A percentile compares a stretch with the other conserved stretches of the same genome.
Conservation (phyloP, 2,329 filamentous ascomycete genomes). For the Pseudogymnoascus sp. region DNA sequence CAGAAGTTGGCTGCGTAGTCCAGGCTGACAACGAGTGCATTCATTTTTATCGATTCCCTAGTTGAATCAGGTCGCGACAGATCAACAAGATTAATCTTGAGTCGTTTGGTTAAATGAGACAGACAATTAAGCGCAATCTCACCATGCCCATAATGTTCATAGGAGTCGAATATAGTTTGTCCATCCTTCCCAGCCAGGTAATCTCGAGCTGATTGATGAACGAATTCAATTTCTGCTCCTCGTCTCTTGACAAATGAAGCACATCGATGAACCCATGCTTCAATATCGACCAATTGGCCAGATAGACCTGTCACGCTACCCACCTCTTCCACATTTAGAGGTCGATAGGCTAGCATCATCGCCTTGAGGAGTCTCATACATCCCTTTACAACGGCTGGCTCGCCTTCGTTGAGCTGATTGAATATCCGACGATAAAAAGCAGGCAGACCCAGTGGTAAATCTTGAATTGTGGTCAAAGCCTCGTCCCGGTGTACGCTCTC, state of each 20-base stretch:
- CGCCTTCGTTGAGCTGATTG: conserved; percentile 17
- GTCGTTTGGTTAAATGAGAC: conserved; percentile 19
- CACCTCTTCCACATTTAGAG: conserved; percentile 22
- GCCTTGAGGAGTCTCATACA: conserved; percentile 22
- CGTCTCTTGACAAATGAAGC: conserved; percentile 24
- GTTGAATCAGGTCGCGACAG: conserved; percentile 21
- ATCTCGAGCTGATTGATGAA: conserved; percentile 27
- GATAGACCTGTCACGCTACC: conserved; percentile 19
- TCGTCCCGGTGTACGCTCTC: conserved; percentile 13
- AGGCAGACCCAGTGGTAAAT: conserved; percentile 21
- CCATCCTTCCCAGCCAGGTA: conserved; percentile 20
- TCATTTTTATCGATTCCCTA: conserved; percentile 15
- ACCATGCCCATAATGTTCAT: conserved; percentile 16
- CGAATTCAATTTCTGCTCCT: conserved; percentile 22
- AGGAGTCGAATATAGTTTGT: conserved; percentile 18
- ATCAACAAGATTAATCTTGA: conserved; percentile 23
- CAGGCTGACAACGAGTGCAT: conserved; percentile 13
- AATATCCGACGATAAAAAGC: conserved; percentile 23
- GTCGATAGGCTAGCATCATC: conserved; percentile 24
- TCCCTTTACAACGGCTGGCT: conserved; percentile 15
- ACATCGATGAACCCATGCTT: conserved; percentile 18
- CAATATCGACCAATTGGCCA: conserved; percentile 12
- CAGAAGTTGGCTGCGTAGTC: conserved; percentile 25
- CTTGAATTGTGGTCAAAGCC: conserved; percentile 17
- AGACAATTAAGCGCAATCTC: conserved; percentile 21